Base-by-base conservation (phyloP, 23 red algal species). In the Gracilaria gracilis region DNA sequence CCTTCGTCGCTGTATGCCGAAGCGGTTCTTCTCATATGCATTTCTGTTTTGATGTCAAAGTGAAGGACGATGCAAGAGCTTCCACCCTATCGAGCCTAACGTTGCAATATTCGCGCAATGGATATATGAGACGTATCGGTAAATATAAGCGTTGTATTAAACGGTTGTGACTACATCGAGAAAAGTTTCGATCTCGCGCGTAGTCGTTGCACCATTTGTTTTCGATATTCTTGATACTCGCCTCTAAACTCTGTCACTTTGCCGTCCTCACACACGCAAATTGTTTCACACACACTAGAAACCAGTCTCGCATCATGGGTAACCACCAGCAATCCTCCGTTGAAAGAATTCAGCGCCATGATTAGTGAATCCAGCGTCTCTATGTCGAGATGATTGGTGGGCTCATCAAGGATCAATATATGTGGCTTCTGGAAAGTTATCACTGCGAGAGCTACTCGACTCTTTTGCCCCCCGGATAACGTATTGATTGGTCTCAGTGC, bases 381-480 rank as follows among this genome's bases (percentile, higher is more conserved):
- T 20, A 94, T 77, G 64, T 69, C 91, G n/a, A 93, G 32, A 65
- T 79, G 80, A 50, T 91, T 87, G 4, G 79, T 85, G 46, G 79
- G 79, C 81, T 97, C 95, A 79, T 97, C 95, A 53, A 97, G 85
- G 19, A 91, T 72, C 40, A 98, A 78, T 53, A 96, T 89, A 81
- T 96, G 94, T 14, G 94, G 94, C 53, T 59, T 84, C 38, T 83
- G 88, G 55, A 81, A 94, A n/a, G 91, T 94, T 51, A 98, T 94
- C 9, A 98, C 88, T 1, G 95, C 95, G 46, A 94, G 88, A 55
- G 95, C 90, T n/a, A 98, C 95, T 24, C 95, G 88, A 84, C 89
- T 93, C 87, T 98, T 98, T 57, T 98, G 95, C 0, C 95, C 95
- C 29, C 95, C 95, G 16, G 95, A 98, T 25, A 98, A 89, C 4